Evolutionary conservation across 768 basidiomycete species (phyloP).

Genomic region (Leccinum barrowsii): DNA sequence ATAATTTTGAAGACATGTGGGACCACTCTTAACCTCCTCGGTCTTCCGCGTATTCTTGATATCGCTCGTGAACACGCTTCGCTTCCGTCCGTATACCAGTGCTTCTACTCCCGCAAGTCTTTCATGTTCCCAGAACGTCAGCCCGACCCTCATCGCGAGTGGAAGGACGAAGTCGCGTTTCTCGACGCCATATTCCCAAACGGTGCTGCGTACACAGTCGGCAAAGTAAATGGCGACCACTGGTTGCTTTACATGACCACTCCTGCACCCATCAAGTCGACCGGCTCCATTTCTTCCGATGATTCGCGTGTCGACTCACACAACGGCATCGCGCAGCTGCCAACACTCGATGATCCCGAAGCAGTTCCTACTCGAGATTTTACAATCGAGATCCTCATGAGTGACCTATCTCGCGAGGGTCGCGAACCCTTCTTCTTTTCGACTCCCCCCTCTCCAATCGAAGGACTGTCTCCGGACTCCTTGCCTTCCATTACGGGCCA

Average conservation of each 20-base stretch:
- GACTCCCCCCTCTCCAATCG: constrained; percentile 41
- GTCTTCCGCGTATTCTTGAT: constrained; percentile 90
- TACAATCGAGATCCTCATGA: constrained; percentile 99
- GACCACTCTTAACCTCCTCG: constrained; percentile 95
- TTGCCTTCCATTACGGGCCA: constrained; percentile 26
- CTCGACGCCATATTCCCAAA: constrained; percentile 85
- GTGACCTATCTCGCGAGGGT: constrained; percentile 73
- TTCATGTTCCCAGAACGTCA: constrained; percentile 99
- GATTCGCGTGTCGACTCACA: constrained; percentile 16
- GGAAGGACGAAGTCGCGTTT: constrained; percentile 90
- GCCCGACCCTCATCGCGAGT: constrained; percentile 86
- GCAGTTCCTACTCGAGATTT: constrained; percentile 56
- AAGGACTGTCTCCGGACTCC: constrained; percentile 44
- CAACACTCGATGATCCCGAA: constrained; percentile 12
- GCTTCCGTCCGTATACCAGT: constrained; percentile 73
- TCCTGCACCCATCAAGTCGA: constrained; percentile 38
- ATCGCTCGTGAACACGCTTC: constrained; percentile 75
- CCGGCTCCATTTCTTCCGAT: constrained; percentile 19
- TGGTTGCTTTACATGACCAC: constrained; percentile 94
- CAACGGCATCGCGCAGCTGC: constrained; percentile 7
- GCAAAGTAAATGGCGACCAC: constrained; percentile 97
- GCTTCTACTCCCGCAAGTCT: constrained; percentile 97
- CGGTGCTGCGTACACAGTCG: constrained; percentile 94
- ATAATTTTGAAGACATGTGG: constrained; percentile 99
- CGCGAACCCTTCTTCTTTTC: constrained; percentile 72